Percentiles rank a stretch among this genome's conserved stretches.
These are phyloP conservation scores for Aspergillus heteromorphus DNA, from an alignment of 495 filamentous ascomycete species.

Conservation along the genomic window DNA sequence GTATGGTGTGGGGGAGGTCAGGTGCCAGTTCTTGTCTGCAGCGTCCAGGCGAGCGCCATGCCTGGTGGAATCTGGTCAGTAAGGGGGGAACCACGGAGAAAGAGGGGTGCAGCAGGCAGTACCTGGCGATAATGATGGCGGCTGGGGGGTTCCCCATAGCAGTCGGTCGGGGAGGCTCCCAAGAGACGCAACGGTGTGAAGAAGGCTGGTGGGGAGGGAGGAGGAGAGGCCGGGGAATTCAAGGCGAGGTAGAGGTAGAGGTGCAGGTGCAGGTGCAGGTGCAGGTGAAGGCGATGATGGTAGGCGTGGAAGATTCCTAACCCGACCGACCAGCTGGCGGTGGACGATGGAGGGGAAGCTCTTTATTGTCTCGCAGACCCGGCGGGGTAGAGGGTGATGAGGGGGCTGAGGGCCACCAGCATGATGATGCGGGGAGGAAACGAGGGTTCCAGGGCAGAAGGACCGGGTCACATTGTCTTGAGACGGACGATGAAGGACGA, in stretches of 20 bases:
- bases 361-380: too few relatives aligned
- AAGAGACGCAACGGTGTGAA: background rate
- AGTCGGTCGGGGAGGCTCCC: constrained; percentile 1
- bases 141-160: constrained; percentile 59
- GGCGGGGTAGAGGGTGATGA: too few relatives aligned
- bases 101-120: constrained; percentile 20
- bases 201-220: background rate
- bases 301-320: too few relatives aligned
- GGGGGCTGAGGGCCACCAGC: too few relatives aligned
- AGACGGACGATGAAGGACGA: too few relatives aligned
- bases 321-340: too few relatives aligned
- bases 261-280: too few relatives aligned
- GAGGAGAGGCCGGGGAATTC: background rate
- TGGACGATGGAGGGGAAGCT: too few relatives aligned
- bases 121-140: constrained; percentile 80
- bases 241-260: background rate
- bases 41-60: constrained; percentile 92
- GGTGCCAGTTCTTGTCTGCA: constrained; percentile 90
- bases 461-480: too few relatives aligned
- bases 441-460: too few relatives aligned
- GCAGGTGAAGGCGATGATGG: too few relatives aligned
- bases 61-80: constrained; percentile 37
- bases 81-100: background rate
- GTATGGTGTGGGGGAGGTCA: constrained; percentile 91
- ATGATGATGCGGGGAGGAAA: too few relatives aligned